Percentiles rank a stretch among this genome's conserved stretches.
Conservation (phyloP, 805 yeast species). For the Sugiyamaella qingdaonensis region DNA sequence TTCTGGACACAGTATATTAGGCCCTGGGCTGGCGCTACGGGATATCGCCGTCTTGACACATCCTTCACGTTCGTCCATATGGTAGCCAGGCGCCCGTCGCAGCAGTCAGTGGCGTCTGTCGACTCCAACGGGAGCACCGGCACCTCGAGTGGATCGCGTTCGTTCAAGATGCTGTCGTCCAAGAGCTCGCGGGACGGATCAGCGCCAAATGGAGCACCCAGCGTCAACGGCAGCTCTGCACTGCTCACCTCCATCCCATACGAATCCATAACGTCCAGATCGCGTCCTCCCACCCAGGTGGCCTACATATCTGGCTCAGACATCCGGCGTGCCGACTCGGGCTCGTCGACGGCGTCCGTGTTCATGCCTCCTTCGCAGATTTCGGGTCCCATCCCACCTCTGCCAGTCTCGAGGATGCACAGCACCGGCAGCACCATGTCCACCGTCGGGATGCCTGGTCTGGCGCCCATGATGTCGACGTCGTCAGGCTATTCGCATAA, state of each 20-base stretch:
- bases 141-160: not conserved
- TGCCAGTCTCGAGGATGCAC: constrained; percentile 17
- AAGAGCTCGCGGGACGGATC: not conserved
- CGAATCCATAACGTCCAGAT: constrained; percentile 20
- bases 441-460: not conserved
- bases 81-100: constrained; percentile 6
- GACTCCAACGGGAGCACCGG: constrained; percentile 2
- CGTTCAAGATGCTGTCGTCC: constrained; percentile 6
- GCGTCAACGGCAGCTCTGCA: not conserved
- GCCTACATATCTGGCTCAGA: constrained; percentile 22
- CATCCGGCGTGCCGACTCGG: constrained; percentile 10
- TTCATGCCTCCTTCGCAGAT: constrained; percentile 24
- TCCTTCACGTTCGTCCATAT: not conserved
- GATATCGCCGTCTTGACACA: not conserved
- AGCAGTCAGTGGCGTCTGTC: constrained; percentile 6
- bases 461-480: constrained; percentile 7
- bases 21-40: no score
- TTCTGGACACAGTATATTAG: no score
- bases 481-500: not conserved
- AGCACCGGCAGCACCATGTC: constrained; percentile 1
- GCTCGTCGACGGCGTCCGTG: constrained; percentile 9
- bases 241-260: constrained; percentile 20
- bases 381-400: constrained; percentile 27
- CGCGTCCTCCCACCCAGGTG: constrained; percentile 24
- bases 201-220: not conserved